Conservation (phyloP, 768 basidiomycete species). For the Amanita phalloides region DNA sequence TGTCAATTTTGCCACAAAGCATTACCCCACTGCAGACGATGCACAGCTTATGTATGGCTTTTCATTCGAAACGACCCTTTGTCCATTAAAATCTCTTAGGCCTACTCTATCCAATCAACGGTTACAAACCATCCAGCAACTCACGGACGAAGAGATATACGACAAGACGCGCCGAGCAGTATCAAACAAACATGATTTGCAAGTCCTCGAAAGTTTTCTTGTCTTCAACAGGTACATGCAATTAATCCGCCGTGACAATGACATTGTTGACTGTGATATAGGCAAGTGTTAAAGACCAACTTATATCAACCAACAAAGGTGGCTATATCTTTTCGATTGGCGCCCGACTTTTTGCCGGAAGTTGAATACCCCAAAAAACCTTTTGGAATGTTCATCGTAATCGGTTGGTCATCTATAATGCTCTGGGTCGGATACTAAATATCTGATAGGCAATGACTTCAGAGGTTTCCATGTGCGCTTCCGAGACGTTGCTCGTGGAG, state of each 20-base stretch:
- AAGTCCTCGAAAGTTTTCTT: conserved; percentile 89
- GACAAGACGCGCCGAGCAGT: conserved; percentile 81
- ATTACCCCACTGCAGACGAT: conserved; percentile 69
- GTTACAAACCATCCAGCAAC: conserved; percentile 73
- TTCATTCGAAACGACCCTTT: background rate
- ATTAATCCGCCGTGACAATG: conserved; percentile 3
- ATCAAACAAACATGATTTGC: conserved; percentile 83
- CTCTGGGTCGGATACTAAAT: background rate
- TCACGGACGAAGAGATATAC: conserved; percentile 76
- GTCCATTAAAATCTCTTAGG: conserved; percentile 25
- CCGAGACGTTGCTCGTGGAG: conserved; percentile 94
- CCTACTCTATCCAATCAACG: conserved; percentile 97
- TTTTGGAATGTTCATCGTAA: conserved; percentile 90
- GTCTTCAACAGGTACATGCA: conserved; percentile 84
- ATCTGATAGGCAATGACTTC: conserved; percentile 62
- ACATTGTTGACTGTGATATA: conserved; percentile 13
- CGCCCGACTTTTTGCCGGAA: conserved; percentile 86
- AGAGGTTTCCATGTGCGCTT: conserved; percentile 93
- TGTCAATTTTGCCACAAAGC: conserved; percentile 94
- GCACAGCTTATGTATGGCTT: conserved; percentile 47
- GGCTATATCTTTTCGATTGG: conserved; percentile 90
- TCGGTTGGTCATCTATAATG: conserved; percentile 36
- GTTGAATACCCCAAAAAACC: conserved; percentile 92
- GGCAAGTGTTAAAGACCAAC: conserved; percentile 91
- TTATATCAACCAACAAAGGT: conserved; percentile 99